These are phyloP conservation scores for Waltiozyma sp. DNA, from an alignment of 1,139 yeast genomes.

Conservation along the genomic window DNA sequence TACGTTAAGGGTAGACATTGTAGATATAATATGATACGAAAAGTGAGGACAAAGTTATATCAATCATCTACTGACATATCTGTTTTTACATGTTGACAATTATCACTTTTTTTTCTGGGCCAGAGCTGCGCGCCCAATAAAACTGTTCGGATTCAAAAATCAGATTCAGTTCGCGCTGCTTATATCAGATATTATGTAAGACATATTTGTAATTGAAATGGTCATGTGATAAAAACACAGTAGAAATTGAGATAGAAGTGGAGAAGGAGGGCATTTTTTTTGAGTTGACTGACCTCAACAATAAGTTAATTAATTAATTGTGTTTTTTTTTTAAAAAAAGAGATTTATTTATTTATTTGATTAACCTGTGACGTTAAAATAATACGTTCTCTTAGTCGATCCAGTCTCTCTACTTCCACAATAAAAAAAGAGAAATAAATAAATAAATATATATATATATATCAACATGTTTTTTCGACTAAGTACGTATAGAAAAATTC, in stretches of 20 bases:
- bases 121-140: not conserved
- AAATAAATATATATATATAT: no score
- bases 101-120: not conserved
- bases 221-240: no score
- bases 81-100: constrained; percentile 1
- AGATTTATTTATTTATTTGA: no score
- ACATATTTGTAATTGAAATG: no score
- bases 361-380: no score
- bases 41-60: not conserved
- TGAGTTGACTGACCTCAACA: no score
- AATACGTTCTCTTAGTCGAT: not conserved
- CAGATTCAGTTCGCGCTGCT: not conserved
- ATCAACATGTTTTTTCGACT: not conserved
- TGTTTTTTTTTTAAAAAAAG: no score
- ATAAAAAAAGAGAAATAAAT: no score
- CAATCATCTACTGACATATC: not conserved
- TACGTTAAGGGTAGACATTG: constrained; percentile 39
- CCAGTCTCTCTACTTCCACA: no score
- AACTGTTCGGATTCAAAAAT: not conserved
- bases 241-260: no score
- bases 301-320: no score
- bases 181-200: not conserved
- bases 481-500: not conserved
- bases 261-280: no score
- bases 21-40: not conserved